Base-by-base conservation (phyloP, 2,329 filamentous ascomycete genomes). In the Emergomyces africanus region DNA sequence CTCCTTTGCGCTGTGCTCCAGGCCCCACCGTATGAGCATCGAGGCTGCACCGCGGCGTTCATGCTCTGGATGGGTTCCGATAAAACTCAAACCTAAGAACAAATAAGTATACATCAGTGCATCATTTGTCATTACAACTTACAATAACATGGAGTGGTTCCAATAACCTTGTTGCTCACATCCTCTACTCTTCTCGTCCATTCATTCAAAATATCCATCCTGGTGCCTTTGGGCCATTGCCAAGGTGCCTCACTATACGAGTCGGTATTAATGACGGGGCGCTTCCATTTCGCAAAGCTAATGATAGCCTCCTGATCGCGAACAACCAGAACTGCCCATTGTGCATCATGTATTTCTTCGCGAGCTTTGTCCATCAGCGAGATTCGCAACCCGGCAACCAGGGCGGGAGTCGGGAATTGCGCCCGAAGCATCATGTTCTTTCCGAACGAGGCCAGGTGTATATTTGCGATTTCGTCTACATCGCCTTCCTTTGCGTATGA, bases 391-490 rank as follows among this genome's bases (percentile, higher is more conserved):
- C 53, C 61, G 2, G 60, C 55, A 8, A 64, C 64, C 12, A 64
- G 58, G n/a, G 63, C 44, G 8, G 64, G 60, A 1, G 65, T 67
- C 42, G 66, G 63, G 49, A 67, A 68, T 51, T 67, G 65, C 14
- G 64, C 66, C n/a, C 58, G 62, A 0, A 68, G 59, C 62, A 67
- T 63, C 18, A 6, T 44, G 48, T 68, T 68, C 44, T 48, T 23
- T 18, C 54, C 59, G 44, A 68, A 68, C 37, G 65, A 62, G 10
- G 63, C 62, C 57, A 68, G 62, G 59, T 68, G 66, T 56, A 67
- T 65, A 48, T 66, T 63, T 18, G 65, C 65, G 46, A 68, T 67
- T 60, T 61, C 58, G 41, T 56, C 23, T 8, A 63, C 64, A 48
- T 67, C 65, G 15, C 60, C 57, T 53, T 61, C 58, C 9, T 55